Conservation (phyloP, 2,329 filamentous ascomycete species). For the Talaromyces sp. region DNA sequence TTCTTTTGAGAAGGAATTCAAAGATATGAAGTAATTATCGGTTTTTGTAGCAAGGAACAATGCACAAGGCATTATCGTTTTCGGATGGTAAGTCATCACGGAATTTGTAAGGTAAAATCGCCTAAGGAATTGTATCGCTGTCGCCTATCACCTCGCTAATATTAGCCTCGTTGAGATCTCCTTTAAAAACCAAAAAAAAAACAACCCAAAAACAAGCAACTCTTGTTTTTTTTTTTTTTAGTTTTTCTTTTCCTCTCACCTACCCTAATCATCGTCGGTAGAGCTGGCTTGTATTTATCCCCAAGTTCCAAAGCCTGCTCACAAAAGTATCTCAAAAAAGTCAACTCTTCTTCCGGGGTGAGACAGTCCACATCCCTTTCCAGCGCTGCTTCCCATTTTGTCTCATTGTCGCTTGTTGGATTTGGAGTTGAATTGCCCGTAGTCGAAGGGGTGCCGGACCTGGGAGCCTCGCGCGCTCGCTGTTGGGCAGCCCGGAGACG, state of each 20-base stretch:
- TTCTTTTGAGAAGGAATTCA: slow-evolving; percentile 62
- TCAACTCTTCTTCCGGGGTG: slow-evolving; percentile 75
- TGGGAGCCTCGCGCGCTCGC: slow-evolving; percentile 37
- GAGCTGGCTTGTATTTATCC: slow-evolving; percentile 52
- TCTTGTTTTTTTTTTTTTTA: background rate
- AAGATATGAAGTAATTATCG: slow-evolving; percentile 72
- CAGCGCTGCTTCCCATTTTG: slow-evolving; percentile 23
- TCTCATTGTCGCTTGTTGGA: slow-evolving; percentile 28
- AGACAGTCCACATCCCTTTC: slow-evolving; percentile 66
- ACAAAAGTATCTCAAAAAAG: slow-evolving; percentile 76
- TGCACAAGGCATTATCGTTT: slow-evolving; percentile 81
- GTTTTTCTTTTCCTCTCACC: slow-evolving; percentile 15
- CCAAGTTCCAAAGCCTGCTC: slow-evolving; percentile 55
- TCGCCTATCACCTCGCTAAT: slow-evolving; percentile 49
- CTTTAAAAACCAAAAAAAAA: background rate
- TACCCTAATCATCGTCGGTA: slow-evolving; percentile 59
- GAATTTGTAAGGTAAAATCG: slow-evolving; percentile 96
- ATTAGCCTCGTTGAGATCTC: background rate
- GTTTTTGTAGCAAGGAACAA: slow-evolving; percentile 93
- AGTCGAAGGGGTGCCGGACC: slow-evolving; percentile 27
- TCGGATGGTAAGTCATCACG: slow-evolving; percentile 91
- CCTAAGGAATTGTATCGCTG: slow-evolving; percentile 82
- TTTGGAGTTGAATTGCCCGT: slow-evolving; percentile 26
- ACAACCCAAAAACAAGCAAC: too few species aligned
- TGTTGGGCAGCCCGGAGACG: slow-evolving; percentile 57